These are phyloP conservation scores for Entonaema liquescens DNA, from an alignment of 495 filamentous ascomycete species.

Conservation along the genomic window DNA sequence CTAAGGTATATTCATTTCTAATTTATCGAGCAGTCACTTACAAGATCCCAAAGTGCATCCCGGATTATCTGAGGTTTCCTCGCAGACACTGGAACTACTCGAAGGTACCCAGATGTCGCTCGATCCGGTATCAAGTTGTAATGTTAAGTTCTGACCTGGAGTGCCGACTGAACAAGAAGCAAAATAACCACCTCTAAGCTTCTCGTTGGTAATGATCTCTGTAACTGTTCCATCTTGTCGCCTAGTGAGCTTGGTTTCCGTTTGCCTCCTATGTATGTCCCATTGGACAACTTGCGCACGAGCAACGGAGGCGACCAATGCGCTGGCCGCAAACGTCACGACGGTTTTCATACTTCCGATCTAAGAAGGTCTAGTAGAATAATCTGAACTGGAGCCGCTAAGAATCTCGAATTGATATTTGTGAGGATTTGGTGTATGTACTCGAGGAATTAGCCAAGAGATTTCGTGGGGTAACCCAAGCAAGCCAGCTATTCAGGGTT, in stretches of 20 bases:
- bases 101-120: conserved; percentile 90
- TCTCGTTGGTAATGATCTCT: conserved; percentile 53
- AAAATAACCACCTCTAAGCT: conserved; percentile 67
- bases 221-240: conserved; percentile 48
- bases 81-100: conserved; percentile 66
- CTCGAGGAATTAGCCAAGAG: conserved; percentile 14
- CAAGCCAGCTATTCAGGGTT: conserved; percentile 19
- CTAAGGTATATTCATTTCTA: neutral
- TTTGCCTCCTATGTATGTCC: conserved; percentile 47
- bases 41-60: conserved; percentile 60
- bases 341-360: conserved; percentile 34
- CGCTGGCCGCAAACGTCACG: conserved; percentile 40
- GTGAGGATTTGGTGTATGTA: neutral
- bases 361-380: neutral
- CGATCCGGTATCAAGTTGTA: conserved; percentile 85
- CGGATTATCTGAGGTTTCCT: conserved; percentile 24
- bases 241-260: conserved; percentile 38
- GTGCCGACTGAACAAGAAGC: conserved; percentile 76
- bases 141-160: conserved; percentile 68
- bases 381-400: neutral
- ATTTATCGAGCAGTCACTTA: conserved; percentile 38
- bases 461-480: conserved; percentile 22
- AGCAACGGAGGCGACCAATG: conserved; percentile 44
- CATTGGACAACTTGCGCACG: conserved; percentile 56
- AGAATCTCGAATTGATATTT: neutral